Evolutionary conservation across 805 yeast species (phyloP), one percentile per base, ranked within the genome.

Genomic region (Yarrowia sp.): DNA sequence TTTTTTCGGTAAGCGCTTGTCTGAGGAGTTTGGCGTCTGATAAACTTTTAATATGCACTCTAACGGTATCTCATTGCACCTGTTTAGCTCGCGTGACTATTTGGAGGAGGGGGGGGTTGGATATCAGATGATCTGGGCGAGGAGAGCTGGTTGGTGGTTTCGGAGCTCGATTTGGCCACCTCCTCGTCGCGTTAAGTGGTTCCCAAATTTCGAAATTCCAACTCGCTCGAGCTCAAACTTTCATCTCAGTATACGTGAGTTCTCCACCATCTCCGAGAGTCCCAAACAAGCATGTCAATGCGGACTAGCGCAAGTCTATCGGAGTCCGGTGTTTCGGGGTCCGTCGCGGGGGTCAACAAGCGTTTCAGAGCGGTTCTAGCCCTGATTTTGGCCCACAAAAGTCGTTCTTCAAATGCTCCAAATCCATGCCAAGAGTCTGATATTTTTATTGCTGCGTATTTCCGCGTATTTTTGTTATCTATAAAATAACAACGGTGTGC

Each of bases 271-370:
- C 43, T 38, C 58, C 58, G 58, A 38, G 24, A 8, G 40, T 52
- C 58, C 58, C 58, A 52, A 52, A 19, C 43, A 52, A 52, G 58
- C 43, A 52, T 38, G 43, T 38, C 58, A 52, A 38, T 38, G 43
- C 58, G 43, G 58, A 36, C 58, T 38, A 36, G 58, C 58, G 42
- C 42, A 19, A 36, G 40, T 9, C 40, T 36, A 20, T 52, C 58
- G 58, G 58, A 52, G 19, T 52, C 58, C 58, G 58, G 30, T 4
- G 30, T 24, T 3, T 52, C 40, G 42, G 42, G 34, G 42, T 34
- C n/a, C 44, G 44, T 9, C 30, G 30, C 0, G 30, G 30, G 30
- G 3, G 30, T 24, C 30, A 4, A 24, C 30, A 24, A 7, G 7
- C 6, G 30, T 24, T 24, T 2, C 30, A 24, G 3, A 24, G 30